These are phyloP conservation scores for Funneliformis mosseae DNA, from an alignment of 192 early-diverging fungal species.

Conservation along the genomic window DNA sequence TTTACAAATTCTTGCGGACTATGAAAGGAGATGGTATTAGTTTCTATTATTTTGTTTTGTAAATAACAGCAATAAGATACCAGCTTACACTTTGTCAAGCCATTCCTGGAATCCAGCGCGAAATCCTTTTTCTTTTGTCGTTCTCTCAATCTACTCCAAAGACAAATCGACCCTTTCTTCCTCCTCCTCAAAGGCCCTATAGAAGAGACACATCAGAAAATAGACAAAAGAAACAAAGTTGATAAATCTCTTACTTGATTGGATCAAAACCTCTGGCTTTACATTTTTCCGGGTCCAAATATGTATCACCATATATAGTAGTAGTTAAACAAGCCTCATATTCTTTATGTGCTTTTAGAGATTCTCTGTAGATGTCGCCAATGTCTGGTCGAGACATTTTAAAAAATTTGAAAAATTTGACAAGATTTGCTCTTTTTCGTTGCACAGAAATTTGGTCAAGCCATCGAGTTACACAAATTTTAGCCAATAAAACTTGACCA, in stretches of 20 bases:
- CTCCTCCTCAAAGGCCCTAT: neutral
- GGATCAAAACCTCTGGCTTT: too few relatives aligned
- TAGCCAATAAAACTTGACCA: too few relatives aligned
- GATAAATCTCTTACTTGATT: constrained; percentile 11
- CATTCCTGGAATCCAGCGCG: constrained; percentile 12
- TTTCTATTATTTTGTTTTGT: constrained; percentile 3
- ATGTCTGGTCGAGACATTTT: too few relatives aligned
- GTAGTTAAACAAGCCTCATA: neutral
- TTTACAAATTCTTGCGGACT: constrained; percentile 14
- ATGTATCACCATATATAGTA: constrained; percentile 10
- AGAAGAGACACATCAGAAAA: constrained; percentile 16
- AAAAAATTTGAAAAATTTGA: too few relatives aligned
- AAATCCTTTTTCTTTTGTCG: too few relatives aligned
- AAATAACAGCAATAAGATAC: constrained; percentile 2
- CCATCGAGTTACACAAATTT: too few relatives aligned
- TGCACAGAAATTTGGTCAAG: too few relatives aligned
- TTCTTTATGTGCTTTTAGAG: too few relatives aligned
- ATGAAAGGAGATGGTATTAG: constrained; percentile 6
- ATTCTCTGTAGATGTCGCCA: too few relatives aligned
- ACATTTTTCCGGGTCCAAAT: constrained; percentile 6
- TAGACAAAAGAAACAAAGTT: constrained; percentile 5
- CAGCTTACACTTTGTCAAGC: neutral
- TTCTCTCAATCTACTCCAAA: neutral
- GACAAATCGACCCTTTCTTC: neutral
- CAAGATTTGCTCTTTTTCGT: too few relatives aligned